A percentile compares a stretch with the other conserved stretches of the same genome.
Evolutionary conservation across 129 eudicot species (phyloP).

Genomic region (Pittosporum tobira): DNA sequence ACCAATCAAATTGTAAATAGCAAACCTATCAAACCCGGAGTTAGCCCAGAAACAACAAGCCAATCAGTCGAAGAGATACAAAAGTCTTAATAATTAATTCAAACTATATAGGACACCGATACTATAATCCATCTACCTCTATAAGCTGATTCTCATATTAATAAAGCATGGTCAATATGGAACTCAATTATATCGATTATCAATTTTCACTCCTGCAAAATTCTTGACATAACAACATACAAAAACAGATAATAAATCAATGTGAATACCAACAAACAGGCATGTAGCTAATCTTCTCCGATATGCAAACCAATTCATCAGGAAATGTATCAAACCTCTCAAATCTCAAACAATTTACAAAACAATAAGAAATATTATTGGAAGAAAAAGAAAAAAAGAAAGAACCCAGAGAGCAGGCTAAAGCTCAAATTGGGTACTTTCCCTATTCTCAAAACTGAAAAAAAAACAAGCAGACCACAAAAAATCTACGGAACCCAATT

Average conservation of each 20-base stretch:
- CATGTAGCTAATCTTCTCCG: not conserved
- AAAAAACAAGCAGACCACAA: constrained; percentile 9
- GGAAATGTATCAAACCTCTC: not conserved
- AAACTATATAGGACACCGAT: too few species aligned
- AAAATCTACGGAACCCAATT: constrained; percentile 14
- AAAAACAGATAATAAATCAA: not conserved
- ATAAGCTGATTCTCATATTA: too few species aligned
- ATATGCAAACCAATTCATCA: constrained; percentile 9
- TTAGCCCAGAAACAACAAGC: too few species aligned
- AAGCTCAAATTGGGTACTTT: constrained; percentile 15
- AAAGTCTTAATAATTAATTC: too few species aligned
- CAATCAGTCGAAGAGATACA: too few species aligned
- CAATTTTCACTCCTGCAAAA: not conserved
- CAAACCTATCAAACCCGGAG: too few species aligned
- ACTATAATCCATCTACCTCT: too few species aligned
- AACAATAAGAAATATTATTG: not conserved
- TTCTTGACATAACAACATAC: not conserved
- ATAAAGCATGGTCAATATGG: too few species aligned
- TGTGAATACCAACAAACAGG: not conserved
- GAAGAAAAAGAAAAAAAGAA: not conserved
- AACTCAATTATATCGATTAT: too few species aligned
- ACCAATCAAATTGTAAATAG: too few species aligned
- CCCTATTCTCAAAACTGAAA: constrained; percentile 3
- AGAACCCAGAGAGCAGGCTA: constrained; percentile 3
- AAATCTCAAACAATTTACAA: constrained; percentile 1